Percentiles rank a stretch among this genome's conserved stretches.
These are phyloP conservation scores for Zygotorulaspora chibaensis DNA, from an alignment of 805 yeast species.

Conservation along the genomic window DNA sequence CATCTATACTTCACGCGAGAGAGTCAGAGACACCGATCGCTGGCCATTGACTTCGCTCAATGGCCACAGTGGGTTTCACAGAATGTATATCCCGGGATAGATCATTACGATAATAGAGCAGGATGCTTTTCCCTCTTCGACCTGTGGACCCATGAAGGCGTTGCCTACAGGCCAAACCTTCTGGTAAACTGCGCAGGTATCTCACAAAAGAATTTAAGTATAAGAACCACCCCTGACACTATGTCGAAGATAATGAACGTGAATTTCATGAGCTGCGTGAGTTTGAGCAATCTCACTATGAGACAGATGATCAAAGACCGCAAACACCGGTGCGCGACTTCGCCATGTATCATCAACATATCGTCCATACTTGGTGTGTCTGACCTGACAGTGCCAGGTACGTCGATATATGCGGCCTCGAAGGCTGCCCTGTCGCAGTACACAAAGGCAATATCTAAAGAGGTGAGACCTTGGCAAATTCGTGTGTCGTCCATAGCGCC, in stretches of 20 bases:
- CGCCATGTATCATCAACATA: slow-evolving; percentile 24
- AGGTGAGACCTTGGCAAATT: slow-evolving; percentile 20
- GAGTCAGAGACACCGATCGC: slow-evolving; percentile 23
- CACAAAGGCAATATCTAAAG: slow-evolving; percentile 23
- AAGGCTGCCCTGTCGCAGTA: slow-evolving; percentile 31
- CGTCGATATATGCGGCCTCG: slow-evolving; percentile 32
- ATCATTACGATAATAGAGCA: slow-evolving; percentile 1
- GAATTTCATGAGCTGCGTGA: slow-evolving; percentile 28
- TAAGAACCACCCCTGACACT: slow-evolving; percentile 16
- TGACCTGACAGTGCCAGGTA: slow-evolving; percentile 23
- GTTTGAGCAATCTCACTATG: slow-evolving; percentile 21
- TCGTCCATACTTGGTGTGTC: slow-evolving; percentile 27
- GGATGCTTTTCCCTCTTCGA: slow-evolving; percentile 8
- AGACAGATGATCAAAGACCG: slow-evolving; percentile 23
- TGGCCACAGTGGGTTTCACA: slow-evolving; percentile 30
- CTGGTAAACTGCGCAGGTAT: slow-evolving; percentile 34
- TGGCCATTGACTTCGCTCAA: slow-evolving; percentile 25
- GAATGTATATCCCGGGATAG: slow-evolving; percentile 14
- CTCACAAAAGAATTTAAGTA: slow-evolving; percentile 25
- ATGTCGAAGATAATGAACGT: slow-evolving; percentile 24
- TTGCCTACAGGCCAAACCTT: slow-evolving; percentile 17
- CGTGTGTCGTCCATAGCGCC: slow-evolving; percentile 18
- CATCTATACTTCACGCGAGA: slow-evolving; percentile 11
- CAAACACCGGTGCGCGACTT: slow-evolving; percentile 2
- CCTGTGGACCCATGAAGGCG: slow-evolving; percentile 5